Evolutionary conservation across 768 basidiomycete genomes (phyloP).

Genomic region (Hemileccinum impolitum): DNA sequence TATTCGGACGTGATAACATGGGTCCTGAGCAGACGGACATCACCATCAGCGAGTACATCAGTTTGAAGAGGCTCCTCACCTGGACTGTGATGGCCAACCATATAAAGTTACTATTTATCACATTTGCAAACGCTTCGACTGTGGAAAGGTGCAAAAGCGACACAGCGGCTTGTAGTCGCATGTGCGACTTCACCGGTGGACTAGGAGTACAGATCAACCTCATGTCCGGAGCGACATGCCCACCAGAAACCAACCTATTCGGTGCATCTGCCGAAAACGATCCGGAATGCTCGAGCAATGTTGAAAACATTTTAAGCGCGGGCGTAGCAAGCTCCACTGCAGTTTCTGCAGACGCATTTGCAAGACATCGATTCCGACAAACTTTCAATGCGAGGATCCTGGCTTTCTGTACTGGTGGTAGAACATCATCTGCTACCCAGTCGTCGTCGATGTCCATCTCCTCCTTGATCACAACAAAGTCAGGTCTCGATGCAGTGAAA

Average conservation of each 20-base stretch:
- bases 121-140: constrained; percentile 51
- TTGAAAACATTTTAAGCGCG: constrained; percentile 70
- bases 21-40: constrained; percentile 52
- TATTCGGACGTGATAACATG: constrained; percentile 82
- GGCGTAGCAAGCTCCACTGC: constrained; percentile 70
- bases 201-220: constrained; percentile 33
- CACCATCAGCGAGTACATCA: background rate
- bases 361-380: constrained; percentile 74
- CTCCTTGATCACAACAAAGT: constrained; percentile 37
- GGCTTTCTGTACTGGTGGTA: constrained; percentile 57
- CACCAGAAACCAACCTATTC: constrained; percentile 43
- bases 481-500: background rate
- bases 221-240: background rate
- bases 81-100: constrained; percentile 72
- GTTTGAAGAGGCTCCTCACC: constrained; percentile 41
- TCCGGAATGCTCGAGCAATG: constrained; percentile 68
- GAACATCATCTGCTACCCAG: constrained; percentile 70
- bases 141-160: constrained; percentile 77
- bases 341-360: constrained; percentile 54
- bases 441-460: constrained; percentile 62
- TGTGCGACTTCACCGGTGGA: constrained; percentile 62
- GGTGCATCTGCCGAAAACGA: constrained; percentile 52
- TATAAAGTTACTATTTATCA: constrained; percentile 60
- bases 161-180: constrained; percentile 80
- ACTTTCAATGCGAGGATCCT: constrained; percentile 79